Percentiles rank a stretch among this genome's conserved stretches.
These are phyloP conservation scores for Galerina marginata DNA, from an alignment of 768 basidiomycete species.

Conservation along the genomic window DNA sequence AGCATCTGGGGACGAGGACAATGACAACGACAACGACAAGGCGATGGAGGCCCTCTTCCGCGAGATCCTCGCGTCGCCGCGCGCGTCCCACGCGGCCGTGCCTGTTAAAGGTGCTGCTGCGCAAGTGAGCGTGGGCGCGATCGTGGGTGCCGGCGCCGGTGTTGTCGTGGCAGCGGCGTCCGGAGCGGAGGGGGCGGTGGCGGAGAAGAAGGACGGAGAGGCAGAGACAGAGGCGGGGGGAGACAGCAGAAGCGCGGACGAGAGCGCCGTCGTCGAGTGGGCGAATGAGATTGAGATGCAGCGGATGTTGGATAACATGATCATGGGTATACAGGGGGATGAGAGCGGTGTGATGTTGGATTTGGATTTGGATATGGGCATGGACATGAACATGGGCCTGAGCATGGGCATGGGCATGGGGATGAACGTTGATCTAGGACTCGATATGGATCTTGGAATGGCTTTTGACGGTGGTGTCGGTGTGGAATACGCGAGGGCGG, in stretches of 20 bases:
- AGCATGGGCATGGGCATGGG: slow-evolving; percentile 14
- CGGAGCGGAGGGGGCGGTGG: slow-evolving; percentile 11
- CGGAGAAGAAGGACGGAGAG: slow-evolving; percentile 16
- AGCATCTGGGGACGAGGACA: slow-evolving; percentile 15
- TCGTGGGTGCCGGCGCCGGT: slow-evolving; percentile 8
- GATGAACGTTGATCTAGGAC: slow-evolving; percentile 3
- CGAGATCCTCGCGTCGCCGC: slow-evolving; percentile 66
- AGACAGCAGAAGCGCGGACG: slow-evolving; percentile 28
- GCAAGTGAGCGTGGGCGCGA: slow-evolving; percentile 21
- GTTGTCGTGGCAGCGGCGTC: slow-evolving; percentile 11
- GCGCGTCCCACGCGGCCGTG: slow-evolving; percentile 31
- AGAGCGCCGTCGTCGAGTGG: slow-evolving; percentile 34
- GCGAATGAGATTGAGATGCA: slow-evolving; percentile 62
- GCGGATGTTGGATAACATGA: slow-evolving; percentile 53
- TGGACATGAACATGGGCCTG: slow-evolving; percentile 8
- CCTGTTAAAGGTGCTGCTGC: slow-evolving; percentile 20
- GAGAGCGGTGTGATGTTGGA: slow-evolving; percentile 8
- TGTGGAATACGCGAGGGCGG: slow-evolving; percentile 11
- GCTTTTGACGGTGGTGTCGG: slow-evolving; percentile 7
- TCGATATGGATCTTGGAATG: slow-evolving; percentile 14
- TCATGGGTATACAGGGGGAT: slow-evolving; percentile 18
- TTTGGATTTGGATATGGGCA: slow-evolving; percentile 14
- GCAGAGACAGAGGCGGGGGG: background rate
- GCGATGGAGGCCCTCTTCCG: slow-evolving; percentile 73
- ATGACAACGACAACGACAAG: slow-evolving; percentile 54